Conservation (phyloP, 768 basidiomycete genomes). For the Psilocybe azurescens region DNA sequence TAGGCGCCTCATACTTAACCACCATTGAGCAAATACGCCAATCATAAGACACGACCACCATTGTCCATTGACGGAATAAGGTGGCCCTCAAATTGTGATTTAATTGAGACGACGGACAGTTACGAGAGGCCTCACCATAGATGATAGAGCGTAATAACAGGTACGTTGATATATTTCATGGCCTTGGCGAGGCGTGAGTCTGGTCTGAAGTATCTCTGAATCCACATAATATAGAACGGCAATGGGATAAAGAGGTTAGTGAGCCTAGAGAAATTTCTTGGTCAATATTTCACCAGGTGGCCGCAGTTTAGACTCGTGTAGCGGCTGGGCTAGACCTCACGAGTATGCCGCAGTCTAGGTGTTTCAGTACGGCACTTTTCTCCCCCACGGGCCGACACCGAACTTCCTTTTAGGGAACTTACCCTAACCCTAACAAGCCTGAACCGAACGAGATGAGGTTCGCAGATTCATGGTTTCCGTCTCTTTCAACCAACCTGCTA, state of each 20-base stretch:
- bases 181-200: slow-evolving; percentile 35
- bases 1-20: slow-evolving; percentile 58
- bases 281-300: not conserved
- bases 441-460: too few relatives aligned
- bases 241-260: slow-evolving; percentile 54
- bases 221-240: slow-evolving; percentile 51
- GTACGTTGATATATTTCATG: slow-evolving; percentile 52
- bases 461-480: too few relatives aligned
- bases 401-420: too few relatives aligned
- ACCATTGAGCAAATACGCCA: slow-evolving; percentile 62
- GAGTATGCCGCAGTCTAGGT: too few relatives aligned
- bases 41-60: slow-evolving; percentile 61
- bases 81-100: slow-evolving; percentile 31
- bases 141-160: slow-evolving; percentile 46
- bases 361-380: too few relatives aligned
- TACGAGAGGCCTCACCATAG: slow-evolving; percentile 29
- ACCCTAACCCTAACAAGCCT: too few relatives aligned
- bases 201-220: slow-evolving; percentile 33
- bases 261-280: slow-evolving; percentile 26
- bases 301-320: not conserved
- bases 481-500: too few relatives aligned
- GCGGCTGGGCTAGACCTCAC: too few relatives aligned
- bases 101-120: not conserved
- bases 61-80: slow-evolving; percentile 59
- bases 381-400: too few relatives aligned